phyloP scores from a whole-genome alignment of 1,284 basidiomycete species.

The Butyriboletus regius region DNA sequence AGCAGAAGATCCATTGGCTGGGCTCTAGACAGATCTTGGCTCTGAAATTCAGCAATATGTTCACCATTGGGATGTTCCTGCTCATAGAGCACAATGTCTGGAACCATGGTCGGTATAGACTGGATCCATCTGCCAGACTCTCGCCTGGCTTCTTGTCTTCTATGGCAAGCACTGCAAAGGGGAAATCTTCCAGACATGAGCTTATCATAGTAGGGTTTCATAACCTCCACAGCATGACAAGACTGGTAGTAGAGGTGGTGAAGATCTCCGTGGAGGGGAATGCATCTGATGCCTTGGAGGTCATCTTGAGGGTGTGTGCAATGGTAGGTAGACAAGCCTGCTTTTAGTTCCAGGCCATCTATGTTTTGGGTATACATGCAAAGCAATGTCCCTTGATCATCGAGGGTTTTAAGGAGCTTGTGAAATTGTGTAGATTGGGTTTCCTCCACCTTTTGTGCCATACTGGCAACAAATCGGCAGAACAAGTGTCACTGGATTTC shows the following conservation, averaged over 20 bases:
- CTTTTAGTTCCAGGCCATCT: conserved; percentile 8
- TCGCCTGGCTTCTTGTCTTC: background rate
- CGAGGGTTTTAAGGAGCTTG: conserved; percentile 4
- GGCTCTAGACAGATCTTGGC: background rate
- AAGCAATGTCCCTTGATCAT: background rate
- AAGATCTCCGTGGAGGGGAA: conserved; percentile 8
- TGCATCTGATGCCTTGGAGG: background rate
- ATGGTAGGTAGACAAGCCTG: conserved; percentile 9
- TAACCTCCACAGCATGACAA: conserved; percentile 3
- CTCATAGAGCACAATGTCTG: conserved; percentile 10
- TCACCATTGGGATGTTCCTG: conserved; percentile 4
- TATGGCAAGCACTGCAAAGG: background rate
- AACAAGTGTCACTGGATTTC: background rate
- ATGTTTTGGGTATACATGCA: conserved; percentile 16
- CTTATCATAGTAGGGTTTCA: background rate
- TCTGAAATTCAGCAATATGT: conserved; percentile 1
- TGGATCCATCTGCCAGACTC: background rate
- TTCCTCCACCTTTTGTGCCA: background rate
- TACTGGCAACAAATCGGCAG: background rate
- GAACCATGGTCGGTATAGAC: conserved; percentile 1
- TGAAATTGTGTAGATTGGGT: conserved; percentile 11
- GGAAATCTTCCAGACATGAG: conserved; percentile 2
- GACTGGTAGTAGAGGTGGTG: conserved; percentile 7
- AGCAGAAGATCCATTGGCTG: conserved; percentile 4
- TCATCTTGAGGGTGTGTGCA: background rate